Base-by-base conservation (phyloP, 2,329 filamentous ascomycete genomes). In the Claviceps capensis region DNA sequence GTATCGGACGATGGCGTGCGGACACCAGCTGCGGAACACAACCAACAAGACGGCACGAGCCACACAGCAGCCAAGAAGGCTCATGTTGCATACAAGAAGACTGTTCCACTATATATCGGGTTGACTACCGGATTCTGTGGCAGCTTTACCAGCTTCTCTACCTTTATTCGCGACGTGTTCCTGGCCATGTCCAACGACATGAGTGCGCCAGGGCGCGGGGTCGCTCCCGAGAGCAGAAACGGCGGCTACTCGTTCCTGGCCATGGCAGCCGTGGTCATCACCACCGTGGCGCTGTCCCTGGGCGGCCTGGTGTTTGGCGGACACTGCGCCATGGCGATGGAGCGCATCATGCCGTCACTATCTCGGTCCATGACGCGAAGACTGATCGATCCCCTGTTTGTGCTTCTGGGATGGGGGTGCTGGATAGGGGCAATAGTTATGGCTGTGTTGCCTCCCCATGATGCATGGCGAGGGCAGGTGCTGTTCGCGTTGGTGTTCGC, bases 91-190 rank as follows among this genome's bases (percentile, higher is more conserved):
- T 69, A 74, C 30, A 95, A 95, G 64, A 95, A 94, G 71, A 86
- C 86, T 0, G 85, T 95, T 30, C 90, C 91, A 0, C 73, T 95
- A 0, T 95, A 94, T 63, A 85, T 95, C 53, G 90, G 86, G 49
- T 78, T 96, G 5, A 80, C 87, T 0, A 95, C 86, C 0, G 91
- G 86, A 11, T 93, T 93, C 66, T 95, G 88, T 61, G 88, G 91
- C 55, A 90, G 86, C 58, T 87, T 93, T 61, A 96, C 90, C 0
- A 90, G 85, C 9, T 95, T 95, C 67, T 95, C 89, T 0, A 82
- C 83, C 19, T 94, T 95, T 63, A 82, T 90, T 47, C 78, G 86
- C 6, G 90, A 95, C 60, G 69, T 76, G 14, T 95, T 94, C 63
- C 75, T 95, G 22, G 84, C 87, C 0, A 68, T 94, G 17, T 83